phyloP scores from a whole-genome alignment of 805 yeast species.

The Danielia reshetovae region DNA sequence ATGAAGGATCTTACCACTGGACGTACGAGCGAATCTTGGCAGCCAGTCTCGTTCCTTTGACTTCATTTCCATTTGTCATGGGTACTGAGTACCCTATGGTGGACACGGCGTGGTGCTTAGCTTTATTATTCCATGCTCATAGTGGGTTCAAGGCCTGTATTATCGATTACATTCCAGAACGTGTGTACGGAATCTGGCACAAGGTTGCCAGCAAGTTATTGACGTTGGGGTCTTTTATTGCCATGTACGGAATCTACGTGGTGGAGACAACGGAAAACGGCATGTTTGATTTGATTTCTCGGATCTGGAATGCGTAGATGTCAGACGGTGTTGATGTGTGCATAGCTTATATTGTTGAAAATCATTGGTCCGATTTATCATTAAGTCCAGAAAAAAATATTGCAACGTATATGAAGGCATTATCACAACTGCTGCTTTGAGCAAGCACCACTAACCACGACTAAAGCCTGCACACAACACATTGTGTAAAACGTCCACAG shows the following conservation, averaged over 20 bases:
- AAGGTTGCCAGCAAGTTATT: slow-evolving; percentile 63
- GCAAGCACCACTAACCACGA: no score
- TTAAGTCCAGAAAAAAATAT: no score
- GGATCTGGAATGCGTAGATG: slow-evolving; percentile 54
- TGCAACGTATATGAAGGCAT: no score
- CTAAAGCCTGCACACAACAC: no score
- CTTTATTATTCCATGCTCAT: slow-evolving; percentile 72
- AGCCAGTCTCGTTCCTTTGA: slow-evolving; percentile 70
- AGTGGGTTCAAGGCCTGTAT: slow-evolving; percentile 90
- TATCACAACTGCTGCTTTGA: no score
- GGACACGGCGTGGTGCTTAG: slow-evolving; percentile 67
- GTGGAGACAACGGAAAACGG: slow-evolving; percentile 82
- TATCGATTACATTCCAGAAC: slow-evolving; percentile 83
- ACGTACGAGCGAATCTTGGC: slow-evolving; percentile 75
- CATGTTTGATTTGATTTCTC: slow-evolving; percentile 56
- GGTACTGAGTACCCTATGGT: slow-evolving; percentile 67
- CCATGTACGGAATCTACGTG: slow-evolving; percentile 76
- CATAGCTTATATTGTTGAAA: no score
- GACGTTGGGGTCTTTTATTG: slow-evolving; percentile 64
- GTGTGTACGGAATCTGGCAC: slow-evolving; percentile 81
- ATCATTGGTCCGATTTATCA: neutral
- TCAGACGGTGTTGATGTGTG: no score
- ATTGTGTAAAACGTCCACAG: no score
- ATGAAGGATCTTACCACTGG: slow-evolving; percentile 93
- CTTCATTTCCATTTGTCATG: slow-evolving; percentile 68